These are phyloP conservation scores for Russula earlei DNA, from an alignment of 768 basidiomycete genomes.

Conservation along the genomic window DNA sequence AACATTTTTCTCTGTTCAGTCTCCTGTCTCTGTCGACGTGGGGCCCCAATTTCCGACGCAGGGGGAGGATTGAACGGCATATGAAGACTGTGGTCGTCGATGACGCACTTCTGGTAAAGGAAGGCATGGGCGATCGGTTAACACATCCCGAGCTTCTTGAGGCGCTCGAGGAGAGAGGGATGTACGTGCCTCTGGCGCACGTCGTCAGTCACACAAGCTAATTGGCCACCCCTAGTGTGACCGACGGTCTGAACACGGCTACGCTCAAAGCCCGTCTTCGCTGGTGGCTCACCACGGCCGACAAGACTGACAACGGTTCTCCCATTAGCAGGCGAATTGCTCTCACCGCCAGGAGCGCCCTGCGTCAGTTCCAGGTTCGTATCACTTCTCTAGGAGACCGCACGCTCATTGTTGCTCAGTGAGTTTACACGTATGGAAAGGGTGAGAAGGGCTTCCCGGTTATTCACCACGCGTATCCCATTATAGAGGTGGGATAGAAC, in stretches of 20 bases:
- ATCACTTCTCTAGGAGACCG: background rate
- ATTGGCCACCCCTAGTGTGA: conserved; percentile 25
- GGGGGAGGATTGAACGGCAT: conserved; percentile 31
- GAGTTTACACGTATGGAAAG: background rate
- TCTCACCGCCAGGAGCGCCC: conserved; percentile 35
- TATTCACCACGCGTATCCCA: background rate
- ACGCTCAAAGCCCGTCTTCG: conserved; percentile 41
- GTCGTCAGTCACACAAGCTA: background rate
- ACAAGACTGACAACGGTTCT: conserved; percentile 29
- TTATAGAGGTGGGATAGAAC: conserved; percentile 8
- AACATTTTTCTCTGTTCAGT: conserved; percentile 19
- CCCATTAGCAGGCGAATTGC: conserved; percentile 41
- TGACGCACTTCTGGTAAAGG: conserved; percentile 50
- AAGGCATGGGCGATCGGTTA: conserved; percentile 36
- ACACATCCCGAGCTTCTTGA: conserved; percentile 48
- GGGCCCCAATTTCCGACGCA: conserved; percentile 29
- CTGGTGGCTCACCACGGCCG: conserved; percentile 56
- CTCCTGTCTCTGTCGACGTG: conserved; percentile 32
- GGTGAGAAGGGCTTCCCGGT: background rate
- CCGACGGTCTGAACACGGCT: conserved; percentile 32
- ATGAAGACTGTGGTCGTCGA: conserved; percentile 42
- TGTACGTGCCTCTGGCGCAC: conserved; percentile 40
- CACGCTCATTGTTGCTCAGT: background rate
- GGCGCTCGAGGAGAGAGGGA: conserved; percentile 66
- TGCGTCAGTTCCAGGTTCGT: conserved; percentile 20